Evolutionary conservation across 2,329 filamentous ascomycete species (phyloP).

Genomic region (Emergomyces pasteurianus): DNA sequence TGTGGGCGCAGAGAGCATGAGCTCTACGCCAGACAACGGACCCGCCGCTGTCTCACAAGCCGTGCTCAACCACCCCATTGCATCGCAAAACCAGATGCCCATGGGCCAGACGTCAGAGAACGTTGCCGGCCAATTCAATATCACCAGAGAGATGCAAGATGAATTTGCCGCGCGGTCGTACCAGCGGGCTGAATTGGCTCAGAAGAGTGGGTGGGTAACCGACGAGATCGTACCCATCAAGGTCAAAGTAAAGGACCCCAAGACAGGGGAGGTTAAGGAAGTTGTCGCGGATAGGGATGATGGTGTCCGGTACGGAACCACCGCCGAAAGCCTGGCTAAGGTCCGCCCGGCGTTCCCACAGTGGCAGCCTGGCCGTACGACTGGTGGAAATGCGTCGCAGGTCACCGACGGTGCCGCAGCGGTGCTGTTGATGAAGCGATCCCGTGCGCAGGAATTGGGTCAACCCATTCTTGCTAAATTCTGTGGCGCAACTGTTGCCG

Average conservation of each 20-base stretch:
- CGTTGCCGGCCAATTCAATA: slow-evolving; percentile 68
- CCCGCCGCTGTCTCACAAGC: slow-evolving; percentile 75
- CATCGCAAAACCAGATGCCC: slow-evolving; percentile 82
- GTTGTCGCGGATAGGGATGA: slow-evolving; percentile 73
- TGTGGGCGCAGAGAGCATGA: slow-evolving; percentile 91
- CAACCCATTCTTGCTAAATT: slow-evolving; percentile 83
- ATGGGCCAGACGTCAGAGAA: slow-evolving; percentile 90
- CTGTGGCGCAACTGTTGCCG: slow-evolving; percentile 68
- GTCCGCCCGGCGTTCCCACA: slow-evolving; percentile 78
- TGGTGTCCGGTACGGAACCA: slow-evolving; percentile 71
- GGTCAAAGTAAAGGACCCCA: slow-evolving; percentile 74
- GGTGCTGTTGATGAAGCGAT: slow-evolving; percentile 83
- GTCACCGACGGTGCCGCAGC: slow-evolving; percentile 87
- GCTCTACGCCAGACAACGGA: slow-evolving; percentile 65
- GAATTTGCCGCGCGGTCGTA: slow-evolving; percentile 75
- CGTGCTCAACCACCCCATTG: slow-evolving; percentile 60
- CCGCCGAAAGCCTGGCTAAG: slow-evolving; percentile 68
- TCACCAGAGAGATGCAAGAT: slow-evolving; percentile 62
- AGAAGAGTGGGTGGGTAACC: slow-evolving; percentile 71
- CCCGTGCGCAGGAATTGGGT: slow-evolving; percentile 68
- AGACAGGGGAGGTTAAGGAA: slow-evolving; percentile 68
- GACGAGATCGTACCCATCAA: slow-evolving; percentile 76
- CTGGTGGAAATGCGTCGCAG: slow-evolving; percentile 85
- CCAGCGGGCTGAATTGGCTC: slow-evolving; percentile 71
- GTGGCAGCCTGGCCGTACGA: slow-evolving; percentile 61